Evolutionary conservation across 805 yeast species (phyloP).

Genomic region (Candida hungchunana): DNA sequence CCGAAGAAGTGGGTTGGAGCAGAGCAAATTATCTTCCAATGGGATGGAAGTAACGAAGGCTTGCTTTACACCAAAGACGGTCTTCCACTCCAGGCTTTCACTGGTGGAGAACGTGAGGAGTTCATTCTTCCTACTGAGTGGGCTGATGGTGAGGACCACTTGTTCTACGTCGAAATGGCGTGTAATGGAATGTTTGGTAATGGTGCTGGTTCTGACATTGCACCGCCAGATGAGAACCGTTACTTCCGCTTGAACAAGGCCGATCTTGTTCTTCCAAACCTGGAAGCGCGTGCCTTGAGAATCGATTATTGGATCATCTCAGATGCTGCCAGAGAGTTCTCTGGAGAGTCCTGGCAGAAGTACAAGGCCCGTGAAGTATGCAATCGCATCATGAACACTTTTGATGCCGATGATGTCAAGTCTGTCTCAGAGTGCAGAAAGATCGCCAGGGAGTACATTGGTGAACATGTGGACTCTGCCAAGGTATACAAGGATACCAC

Average conservation of each 20-base stretch:
- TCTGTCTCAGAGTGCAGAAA: slow-evolving; percentile 61
- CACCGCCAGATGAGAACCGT: slow-evolving; percentile 69
- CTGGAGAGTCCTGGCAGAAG: slow-evolving; percentile 74
- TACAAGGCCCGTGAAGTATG: slow-evolving; percentile 77
- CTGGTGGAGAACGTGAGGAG: slow-evolving; percentile 77
- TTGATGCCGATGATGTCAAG: slow-evolving; percentile 64
- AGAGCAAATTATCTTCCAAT: slow-evolving; percentile 57
- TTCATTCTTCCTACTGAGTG: slow-evolving; percentile 60
- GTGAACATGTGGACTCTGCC: slow-evolving; percentile 57
- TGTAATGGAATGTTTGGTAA: slow-evolving; percentile 95
- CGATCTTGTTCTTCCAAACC: slow-evolving; percentile 77
- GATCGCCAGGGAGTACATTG: slow-evolving; percentile 60
- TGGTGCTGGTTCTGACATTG: slow-evolving; percentile 54
- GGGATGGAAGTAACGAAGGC: slow-evolving; percentile 88
- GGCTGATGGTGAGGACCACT: slow-evolving; percentile 49
- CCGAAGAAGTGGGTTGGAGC: slow-evolving; percentile 49
- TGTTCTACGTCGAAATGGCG: slow-evolving; percentile 80
- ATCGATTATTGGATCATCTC: slow-evolving; percentile 85
- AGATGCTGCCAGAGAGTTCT: slow-evolving; percentile 87
- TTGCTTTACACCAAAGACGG: slow-evolving; percentile 67
- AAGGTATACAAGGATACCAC: slow-evolving; percentile 51
- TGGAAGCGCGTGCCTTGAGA: slow-evolving; percentile 70
- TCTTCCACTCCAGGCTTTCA: slow-evolving; percentile 73
- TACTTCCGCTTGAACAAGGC: slow-evolving; percentile 64
- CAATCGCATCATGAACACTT: slow-evolving; percentile 76